Conservation (phyloP, 352 stramenopile genomes). For the Phytophthora pseudosyringae region DNA sequence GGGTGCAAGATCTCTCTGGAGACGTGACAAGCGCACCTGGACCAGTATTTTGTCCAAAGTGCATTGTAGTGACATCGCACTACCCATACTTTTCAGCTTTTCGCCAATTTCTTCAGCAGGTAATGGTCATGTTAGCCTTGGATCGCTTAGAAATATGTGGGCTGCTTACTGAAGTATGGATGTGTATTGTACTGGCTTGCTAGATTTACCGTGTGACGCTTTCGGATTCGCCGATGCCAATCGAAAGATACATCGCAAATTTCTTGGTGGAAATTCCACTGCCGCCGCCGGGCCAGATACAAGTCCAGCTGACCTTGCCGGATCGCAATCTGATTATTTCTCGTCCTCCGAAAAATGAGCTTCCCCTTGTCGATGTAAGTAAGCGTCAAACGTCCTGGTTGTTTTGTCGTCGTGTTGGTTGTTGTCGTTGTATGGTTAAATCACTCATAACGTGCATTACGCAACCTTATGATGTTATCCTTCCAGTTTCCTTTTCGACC, state of each 20-base stretch:
- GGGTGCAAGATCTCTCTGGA: conserved; percentile 72
- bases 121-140: conserved; percentile 31
- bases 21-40: conserved; percentile 52
- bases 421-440: background rate
- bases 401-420: background rate
- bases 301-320: conserved; percentile 90
- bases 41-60: conserved; percentile 92
- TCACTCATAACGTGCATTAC: background rate
- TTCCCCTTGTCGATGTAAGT: conserved; percentile 91
- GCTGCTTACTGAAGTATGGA: conserved; percentile 3
- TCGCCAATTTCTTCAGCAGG: conserved; percentile 95
- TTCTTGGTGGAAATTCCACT: conserved; percentile 96
- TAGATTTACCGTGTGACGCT: conserved; percentile 85
- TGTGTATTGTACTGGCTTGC: background rate
- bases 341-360: conserved; percentile 90
- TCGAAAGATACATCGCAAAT: conserved; percentile 98
- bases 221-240: conserved; percentile 91
- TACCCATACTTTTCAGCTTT: conserved; percentile 97
- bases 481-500: conserved; percentile 92
- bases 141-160: background rate
- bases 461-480: background rate
- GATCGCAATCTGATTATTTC: conserved; percentile 89
- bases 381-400: background rate
- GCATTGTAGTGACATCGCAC: conserved; percentile 93
- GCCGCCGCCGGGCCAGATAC: conserved; percentile 90